These are phyloP conservation scores for Rhodomyrtus psidioides DNA, from an alignment of 441 rosid species.

Conservation along the genomic window DNA sequence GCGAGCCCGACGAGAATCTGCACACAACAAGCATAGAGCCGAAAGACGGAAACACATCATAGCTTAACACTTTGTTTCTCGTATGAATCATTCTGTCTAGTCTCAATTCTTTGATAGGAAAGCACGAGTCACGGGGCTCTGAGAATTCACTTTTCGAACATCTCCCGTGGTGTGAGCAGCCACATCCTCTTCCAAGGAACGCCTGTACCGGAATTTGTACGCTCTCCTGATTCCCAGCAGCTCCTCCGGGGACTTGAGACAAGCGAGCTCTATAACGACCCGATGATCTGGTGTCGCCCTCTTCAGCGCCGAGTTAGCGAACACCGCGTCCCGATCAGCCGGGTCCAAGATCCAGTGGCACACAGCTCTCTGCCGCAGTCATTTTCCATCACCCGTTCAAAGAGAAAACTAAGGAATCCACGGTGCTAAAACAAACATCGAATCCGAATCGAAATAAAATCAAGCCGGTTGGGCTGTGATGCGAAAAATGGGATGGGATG, in stretches of 20 bases:
- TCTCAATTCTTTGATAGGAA: not conserved
- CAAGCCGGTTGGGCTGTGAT: not conserved
- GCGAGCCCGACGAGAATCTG: slow-evolving; percentile 46
- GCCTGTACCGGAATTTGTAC: slow-evolving; percentile 50
- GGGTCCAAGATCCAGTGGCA: slow-evolving; percentile 58
- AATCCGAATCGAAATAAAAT: not conserved
- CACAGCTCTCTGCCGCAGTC: slow-evolving; percentile 31
- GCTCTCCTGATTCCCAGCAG: slow-evolving; percentile 53
- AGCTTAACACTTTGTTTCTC: not conserved
- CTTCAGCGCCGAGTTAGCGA: slow-evolving; percentile 33
- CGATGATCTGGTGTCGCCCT: slow-evolving; percentile 26
- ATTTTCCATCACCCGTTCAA: not conserved
- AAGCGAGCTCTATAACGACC: slow-evolving; percentile 43
- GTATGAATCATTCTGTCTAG: not conserved
- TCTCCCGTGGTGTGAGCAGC: slow-evolving; percentile 39
- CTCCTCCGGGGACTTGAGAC: slow-evolving; percentile 51
- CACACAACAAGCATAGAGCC: not conserved
- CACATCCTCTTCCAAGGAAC: slow-evolving; percentile 64
- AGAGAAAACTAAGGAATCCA: not conserved
- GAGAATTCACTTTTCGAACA: slow-evolving; percentile 30
- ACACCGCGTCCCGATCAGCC: slow-evolving; percentile 49
- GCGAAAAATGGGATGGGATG: not conserved
- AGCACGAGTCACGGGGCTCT: not conserved
- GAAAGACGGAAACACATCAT: not conserved
- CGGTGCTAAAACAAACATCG: not conserved